Percentiles rank a stretch among this genome's conserved stretches.
These are phyloP conservation scores for Hippophae rhamnoides DNA, from an alignment of 306 rosid genomes.

Conservation along the genomic window DNA sequence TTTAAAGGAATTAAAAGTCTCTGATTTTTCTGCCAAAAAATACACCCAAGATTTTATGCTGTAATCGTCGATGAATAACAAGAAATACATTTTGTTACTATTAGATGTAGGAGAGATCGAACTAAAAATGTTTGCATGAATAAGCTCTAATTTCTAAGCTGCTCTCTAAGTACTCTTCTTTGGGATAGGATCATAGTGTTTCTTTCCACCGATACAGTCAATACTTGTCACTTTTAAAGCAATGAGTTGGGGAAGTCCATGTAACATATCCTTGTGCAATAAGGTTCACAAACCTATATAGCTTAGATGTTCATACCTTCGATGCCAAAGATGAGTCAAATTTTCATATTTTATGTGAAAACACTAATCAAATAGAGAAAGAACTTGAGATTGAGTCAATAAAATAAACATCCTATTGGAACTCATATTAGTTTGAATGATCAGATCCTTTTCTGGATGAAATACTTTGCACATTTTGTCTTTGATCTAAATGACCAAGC, in stretches of 20 bases:
- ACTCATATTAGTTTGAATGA: background rate
- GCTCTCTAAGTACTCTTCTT: conserved; percentile 5
- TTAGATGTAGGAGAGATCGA: background rate
- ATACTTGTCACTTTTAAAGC: background rate
- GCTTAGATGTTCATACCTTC: too few species aligned
- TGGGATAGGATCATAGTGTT: background rate
- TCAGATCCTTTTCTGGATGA: background rate
- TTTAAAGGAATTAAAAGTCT: background rate
- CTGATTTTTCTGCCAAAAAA: conserved; percentile 3
- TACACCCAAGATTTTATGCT: conserved; percentile 1
- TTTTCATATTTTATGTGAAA: too few species aligned
- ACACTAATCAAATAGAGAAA: background rate
- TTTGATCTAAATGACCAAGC: background rate
- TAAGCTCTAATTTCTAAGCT: background rate
- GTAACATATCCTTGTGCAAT: too few species aligned
- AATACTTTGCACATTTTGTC: background rate
- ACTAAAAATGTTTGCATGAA: conserved; percentile 2
- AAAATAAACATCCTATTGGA: background rate
- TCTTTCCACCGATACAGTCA: background rate
- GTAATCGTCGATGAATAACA: conserved; percentile 8
- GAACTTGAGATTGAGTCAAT: background rate
- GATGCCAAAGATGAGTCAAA: too few species aligned
- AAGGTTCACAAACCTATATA: too few species aligned
- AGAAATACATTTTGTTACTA: conserved; percentile 2
- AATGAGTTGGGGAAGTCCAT: background rate